Conservation (phyloP, 345 rosid species). For the Citrus sinensis region DVS_A1.0 CM039165.1:32166001-32166500, state of each 20-base stretch:
- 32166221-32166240: not conserved
- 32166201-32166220: not conserved
- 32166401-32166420: not conserved
- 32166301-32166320: not conserved
- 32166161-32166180: slow-evolving; percentile 9
- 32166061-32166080: not conserved
- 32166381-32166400: slow-evolving; percentile 1
- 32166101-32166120: too few relatives aligned
- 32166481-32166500: slow-evolving; percentile 20
- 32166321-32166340: not conserved
- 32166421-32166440: slow-evolving; percentile 7
- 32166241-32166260: not conserved
- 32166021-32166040: too few relatives aligned
- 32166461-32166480: slow-evolving; percentile 2
- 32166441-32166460: slow-evolving; percentile 16
- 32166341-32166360: not conserved
- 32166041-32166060: not conserved
- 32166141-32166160: not conserved
- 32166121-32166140: not conserved
- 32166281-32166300: slow-evolving; percentile 12
- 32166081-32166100: not conserved
- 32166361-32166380: not conserved
- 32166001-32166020: not conserved
- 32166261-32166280: not conserved
- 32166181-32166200: not conserved